Base-by-base conservation (phyloP, 352 stramenopile genomes). In the Phytopythium delawarense region DNA sequence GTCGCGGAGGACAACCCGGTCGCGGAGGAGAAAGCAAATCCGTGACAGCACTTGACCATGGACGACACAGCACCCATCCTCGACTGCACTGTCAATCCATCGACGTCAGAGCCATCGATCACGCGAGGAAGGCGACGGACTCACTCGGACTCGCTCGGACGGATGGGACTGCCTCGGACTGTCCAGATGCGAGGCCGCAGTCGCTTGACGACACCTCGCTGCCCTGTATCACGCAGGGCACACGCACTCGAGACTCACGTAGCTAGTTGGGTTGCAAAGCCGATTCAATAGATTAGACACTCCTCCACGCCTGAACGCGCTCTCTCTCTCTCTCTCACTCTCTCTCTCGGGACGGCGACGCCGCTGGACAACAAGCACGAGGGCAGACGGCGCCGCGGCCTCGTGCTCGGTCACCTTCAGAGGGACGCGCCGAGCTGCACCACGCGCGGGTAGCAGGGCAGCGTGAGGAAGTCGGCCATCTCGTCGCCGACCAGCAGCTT, bases 381-480 rank as follows among this genome's bases (percentile, higher is more conserved):
- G 18, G 40, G 34, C 21, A 32, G 30, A 25, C 34, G 5, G 23
- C 28, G 28, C 50, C 50, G 25, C 11, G 2, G 25, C 25, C 30
- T 42, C 30, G 34, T n/a, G 23, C 51, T 30, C 30, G 51, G 15
- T 66, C 65, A 77, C 64, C 74, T 80, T 91, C 80, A 91, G 51
- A 91, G 84, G 51, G 74, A 80, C 18, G 81, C 76, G 61, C 76
- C 72, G 45, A 92, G 61, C 75, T 89, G 69, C 66, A 91, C 79
- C 55, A 94, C 86, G 63, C 87, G 81, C 55, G 82, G 82, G 75
- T 94, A 94, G 78, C 82, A 92, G 59, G 83, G 81, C 57, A 92
- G 71, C 51, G 85, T 94, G 12, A 94, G 66, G 65, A 94, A 94
- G 65, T 94, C 82, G 44, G 84, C 81, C 78, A 94, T 91, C 50